Evolutionary conservation across 148 eudicot species (phyloP), one percentile per base, ranked within the genome.

Genomic region (Rhododendron williamsianum): DNA sequence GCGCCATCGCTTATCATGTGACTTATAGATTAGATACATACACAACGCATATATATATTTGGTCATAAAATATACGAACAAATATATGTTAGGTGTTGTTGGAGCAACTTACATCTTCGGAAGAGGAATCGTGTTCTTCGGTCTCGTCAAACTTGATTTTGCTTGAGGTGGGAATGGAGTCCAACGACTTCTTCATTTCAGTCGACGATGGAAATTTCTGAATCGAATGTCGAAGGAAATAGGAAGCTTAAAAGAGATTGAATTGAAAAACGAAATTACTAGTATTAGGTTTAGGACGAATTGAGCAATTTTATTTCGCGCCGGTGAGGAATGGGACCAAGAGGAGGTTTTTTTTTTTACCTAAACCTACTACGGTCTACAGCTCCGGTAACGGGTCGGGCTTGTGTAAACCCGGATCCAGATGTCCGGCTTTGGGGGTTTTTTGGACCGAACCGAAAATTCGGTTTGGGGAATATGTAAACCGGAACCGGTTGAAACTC

Each of bases 101-200:
- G 3, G 41, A 78, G 81, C 58, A 9, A 87, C 94, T 91, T 23
- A 93, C 97, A 81, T 93, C 94, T 74, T 91, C 95, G 4, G 95
- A 90, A 5, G 91, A 89, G 46, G 92, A 88, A 56, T 88, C 91
- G 72, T 86, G 30, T 63, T 88, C 93, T 36, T 89, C 93, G 38
- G 86, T 87, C 43, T 90, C 89, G 18, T 93, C 93, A 33, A 94
- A 92, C 84, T 81, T 87, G 30, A 93, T 90, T 85, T 93, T 91
- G 84, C 91, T 92, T 25, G 95, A 89, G 77, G 90, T 87, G 76
- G 94, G 87, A 12, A 87, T 36, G 49, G 60, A 60, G 25, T 46
- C n/a, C 21, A 88, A 83, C 15, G 48, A 38, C 56, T 87, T 90
- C 84, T 81, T 93, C 94, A 91, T 92, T 78, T 63, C 71, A 38